Conservation (phyloP, 805 yeast genomes). For the Yarrowia osloensis region DNA sequence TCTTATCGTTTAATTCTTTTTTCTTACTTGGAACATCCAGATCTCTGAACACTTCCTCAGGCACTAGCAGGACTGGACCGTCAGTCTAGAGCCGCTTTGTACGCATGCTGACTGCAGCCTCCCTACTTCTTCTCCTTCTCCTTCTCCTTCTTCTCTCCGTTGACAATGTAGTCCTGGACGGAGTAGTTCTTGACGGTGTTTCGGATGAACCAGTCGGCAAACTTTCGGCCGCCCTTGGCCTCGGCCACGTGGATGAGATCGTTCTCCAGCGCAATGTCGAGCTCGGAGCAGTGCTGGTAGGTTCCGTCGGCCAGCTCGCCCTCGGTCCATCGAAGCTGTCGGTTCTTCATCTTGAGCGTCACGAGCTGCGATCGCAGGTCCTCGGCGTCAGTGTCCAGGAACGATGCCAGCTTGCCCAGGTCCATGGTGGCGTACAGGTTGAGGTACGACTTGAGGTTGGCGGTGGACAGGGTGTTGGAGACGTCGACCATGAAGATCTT, state of each 20-base stretch:
- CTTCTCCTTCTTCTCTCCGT: conserved; percentile 36
- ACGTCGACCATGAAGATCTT: conserved; percentile 50
- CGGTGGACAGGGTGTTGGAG: conserved; percentile 44
- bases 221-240: conserved; percentile 49
- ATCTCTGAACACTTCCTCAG: too few species aligned
- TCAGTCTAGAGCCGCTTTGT: too few species aligned
- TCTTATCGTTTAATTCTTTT: too few species aligned
- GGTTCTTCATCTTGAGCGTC: conserved; percentile 50
- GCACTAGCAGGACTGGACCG: too few species aligned
- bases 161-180: conserved; percentile 48
- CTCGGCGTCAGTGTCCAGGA: conserved; percentile 45
- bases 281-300: conserved; percentile 46
- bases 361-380: conserved; percentile 47
- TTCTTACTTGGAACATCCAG: too few species aligned
- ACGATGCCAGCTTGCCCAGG: conserved; percentile 47
- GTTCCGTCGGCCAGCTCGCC: conserved; percentile 50
- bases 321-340: conserved; percentile 49
- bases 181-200: conserved; percentile 50
- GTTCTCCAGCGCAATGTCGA: conserved; percentile 48
- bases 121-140: neutral
- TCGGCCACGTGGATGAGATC: conserved; percentile 51
- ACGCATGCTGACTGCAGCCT: too few species aligned
- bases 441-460: conserved; percentile 50
- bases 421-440: conserved; percentile 52
- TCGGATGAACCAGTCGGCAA: conserved; percentile 54